Evolutionary conservation across 192 early-diverging fungal species (phyloP).

Genomic region (Coemansia asiatica): DNA sequence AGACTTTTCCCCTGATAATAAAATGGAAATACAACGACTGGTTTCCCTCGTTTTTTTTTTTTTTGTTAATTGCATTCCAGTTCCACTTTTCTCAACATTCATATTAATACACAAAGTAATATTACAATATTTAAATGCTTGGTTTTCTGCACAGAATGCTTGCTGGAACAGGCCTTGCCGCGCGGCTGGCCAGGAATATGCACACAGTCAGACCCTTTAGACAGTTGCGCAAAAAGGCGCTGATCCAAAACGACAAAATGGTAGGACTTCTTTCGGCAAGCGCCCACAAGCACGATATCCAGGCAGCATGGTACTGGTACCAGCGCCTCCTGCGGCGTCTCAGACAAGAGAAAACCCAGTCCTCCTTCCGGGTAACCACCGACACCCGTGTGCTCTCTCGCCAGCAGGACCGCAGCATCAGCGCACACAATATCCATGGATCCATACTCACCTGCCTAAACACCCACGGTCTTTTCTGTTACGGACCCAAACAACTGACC

Average conservation of each 20-base stretch:
- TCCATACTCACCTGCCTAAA: neutral
- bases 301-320: slow-evolving; percentile 12
- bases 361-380: neutral
- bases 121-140: no score
- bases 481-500: neutral
- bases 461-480: neutral
- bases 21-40: no score
- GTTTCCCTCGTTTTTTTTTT: neutral
- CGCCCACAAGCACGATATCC: slow-evolving; percentile 4
- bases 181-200: neutral
- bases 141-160: neutral
- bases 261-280: neutral
- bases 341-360: neutral
- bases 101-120: neutral
- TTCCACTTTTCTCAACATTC: neutral
- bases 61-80: neutral
- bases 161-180: no score
- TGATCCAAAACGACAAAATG: neutral
- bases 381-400: slow-evolving; percentile 3
- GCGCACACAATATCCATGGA: neutral
- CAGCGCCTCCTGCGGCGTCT: neutral
- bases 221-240: neutral
- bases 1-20: no score
- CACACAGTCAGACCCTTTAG: neutral
- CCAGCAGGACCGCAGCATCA: neutral